phyloP scores from a whole-genome alignment of 768 basidiomycete species.

The Agrocybe pediades region DNA sequence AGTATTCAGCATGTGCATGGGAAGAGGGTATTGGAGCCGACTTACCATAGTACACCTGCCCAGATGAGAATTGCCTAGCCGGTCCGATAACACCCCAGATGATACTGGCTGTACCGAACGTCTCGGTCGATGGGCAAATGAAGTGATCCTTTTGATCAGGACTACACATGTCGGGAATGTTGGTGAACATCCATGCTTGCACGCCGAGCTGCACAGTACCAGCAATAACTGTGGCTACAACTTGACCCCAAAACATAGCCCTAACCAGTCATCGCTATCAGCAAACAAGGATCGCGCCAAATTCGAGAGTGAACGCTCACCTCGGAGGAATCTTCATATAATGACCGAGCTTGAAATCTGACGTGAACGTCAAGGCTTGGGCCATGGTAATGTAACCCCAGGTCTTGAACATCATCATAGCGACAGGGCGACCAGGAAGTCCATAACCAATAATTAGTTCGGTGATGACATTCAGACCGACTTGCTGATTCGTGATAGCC shows the following conservation, averaged over 20 bases:
- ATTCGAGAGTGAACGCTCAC: constrained; percentile 5
- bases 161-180: constrained; percentile 63
- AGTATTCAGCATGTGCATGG: neutral
- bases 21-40: constrained; percentile 2
- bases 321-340: constrained; percentile 79
- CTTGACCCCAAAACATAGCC: constrained; percentile 72
- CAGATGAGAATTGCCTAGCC: constrained; percentile 64
- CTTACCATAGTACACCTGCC: constrained; percentile 57
- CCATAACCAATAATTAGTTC: constrained; percentile 82
- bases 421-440: constrained; percentile 75
- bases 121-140: constrained; percentile 68
- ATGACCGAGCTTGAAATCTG: constrained; percentile 81
- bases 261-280: constrained; percentile 10
- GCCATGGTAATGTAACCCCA: constrained; percentile 75
- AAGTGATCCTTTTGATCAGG: constrained; percentile 58
- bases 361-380: constrained; percentile 68
- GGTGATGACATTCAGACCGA: constrained; percentile 74
- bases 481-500: constrained; percentile 81
- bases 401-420: constrained; percentile 88
- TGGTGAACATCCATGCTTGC: constrained; percentile 76
- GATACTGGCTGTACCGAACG: constrained; percentile 80
- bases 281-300: neutral
- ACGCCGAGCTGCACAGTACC: constrained; percentile 77
- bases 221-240: constrained; percentile 66
- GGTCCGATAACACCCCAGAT: constrained; percentile 88